These are phyloP conservation scores for Pilasporangium apinafurcum DNA, from an alignment of 352 stramenopile species.

Conservation along the genomic window DNA sequence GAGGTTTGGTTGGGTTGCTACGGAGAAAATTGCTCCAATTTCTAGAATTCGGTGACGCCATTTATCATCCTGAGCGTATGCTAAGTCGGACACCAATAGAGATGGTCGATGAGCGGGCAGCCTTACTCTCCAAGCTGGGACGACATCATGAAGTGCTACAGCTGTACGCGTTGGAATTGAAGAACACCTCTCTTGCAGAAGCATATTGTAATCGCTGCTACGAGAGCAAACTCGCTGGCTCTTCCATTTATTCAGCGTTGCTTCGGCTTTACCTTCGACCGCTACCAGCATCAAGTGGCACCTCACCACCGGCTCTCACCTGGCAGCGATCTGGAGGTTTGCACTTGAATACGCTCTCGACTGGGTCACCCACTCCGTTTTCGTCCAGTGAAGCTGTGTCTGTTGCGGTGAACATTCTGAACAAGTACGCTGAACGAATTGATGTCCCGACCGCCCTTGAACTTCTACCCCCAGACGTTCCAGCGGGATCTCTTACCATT, in stretches of 20 bases:
- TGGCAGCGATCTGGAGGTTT: constrained; percentile 23
- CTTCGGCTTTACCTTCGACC: constrained; percentile 70
- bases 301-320: constrained; percentile 18
- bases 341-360: too few relatives aligned
- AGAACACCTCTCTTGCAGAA: constrained; percentile 65
- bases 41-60: constrained; percentile 38
- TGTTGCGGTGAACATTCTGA: constrained; percentile 66
- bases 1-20: constrained; percentile 44
- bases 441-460: constrained; percentile 73
- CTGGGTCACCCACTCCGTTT: constrained; percentile 4
- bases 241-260: constrained; percentile 78
- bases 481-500: constrained; percentile 29
- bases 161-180: constrained; percentile 70
- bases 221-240: constrained; percentile 60
- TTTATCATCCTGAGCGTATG: constrained; percentile 77
- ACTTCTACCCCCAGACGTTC: constrained; percentile 53
- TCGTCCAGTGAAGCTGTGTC: constrained; percentile 53
- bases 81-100: constrained; percentile 62
- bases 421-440: constrained; percentile 80
- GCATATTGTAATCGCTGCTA: constrained; percentile 81
- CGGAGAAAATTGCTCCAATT: constrained; percentile 63
- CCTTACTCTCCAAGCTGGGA: constrained; percentile 63
- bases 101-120: constrained; percentile 79
- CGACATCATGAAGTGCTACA: constrained; percentile 78
- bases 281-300: constrained; percentile 1